A percentile compares a stretch with the other conserved stretches of the same genome.
Evolutionary conservation across 2,329 filamentous ascomycete genomes (phyloP).

Genomic region (Fusarium floridanum): DNA sequence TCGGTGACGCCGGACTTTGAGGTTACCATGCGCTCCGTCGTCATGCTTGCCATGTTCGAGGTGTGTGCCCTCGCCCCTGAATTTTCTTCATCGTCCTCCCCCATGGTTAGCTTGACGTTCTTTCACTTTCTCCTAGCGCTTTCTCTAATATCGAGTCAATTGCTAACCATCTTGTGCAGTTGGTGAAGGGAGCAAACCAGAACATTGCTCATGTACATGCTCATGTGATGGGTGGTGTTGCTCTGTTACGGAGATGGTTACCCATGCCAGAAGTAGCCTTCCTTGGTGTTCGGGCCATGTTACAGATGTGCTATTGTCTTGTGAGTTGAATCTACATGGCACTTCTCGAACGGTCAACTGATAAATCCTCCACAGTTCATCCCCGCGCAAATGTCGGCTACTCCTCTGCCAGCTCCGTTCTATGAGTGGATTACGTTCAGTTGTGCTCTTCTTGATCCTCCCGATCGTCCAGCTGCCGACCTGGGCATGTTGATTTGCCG

Average conservation of each 20-base stretch:
- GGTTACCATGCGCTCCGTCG: constrained; percentile 64
- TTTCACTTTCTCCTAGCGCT: constrained; percentile 9
- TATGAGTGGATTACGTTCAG: constrained; percentile 59
- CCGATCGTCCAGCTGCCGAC: constrained; percentile 56
- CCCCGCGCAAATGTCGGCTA: constrained; percentile 56
- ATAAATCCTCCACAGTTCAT: constrained; percentile 55
- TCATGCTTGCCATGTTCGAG: constrained; percentile 73
- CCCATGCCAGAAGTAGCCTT: constrained; percentile 54
- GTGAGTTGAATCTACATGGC: constrained; percentile 50
- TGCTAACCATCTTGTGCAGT: constrained; percentile 46
- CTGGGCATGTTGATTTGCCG: constrained; percentile 57
- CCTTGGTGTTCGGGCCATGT: constrained; percentile 63
- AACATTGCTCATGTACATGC: constrained; percentile 65
- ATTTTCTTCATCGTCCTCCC: constrained; percentile 4
- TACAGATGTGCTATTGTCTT: constrained; percentile 69
- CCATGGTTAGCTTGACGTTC: constrained; percentile 25
- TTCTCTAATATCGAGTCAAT: neutral
- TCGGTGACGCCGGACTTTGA: constrained; percentile 53
- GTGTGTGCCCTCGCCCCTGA: constrained; percentile 53
- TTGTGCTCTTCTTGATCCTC: constrained; percentile 50
- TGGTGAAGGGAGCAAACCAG: constrained; percentile 61
- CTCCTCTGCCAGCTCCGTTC: constrained; percentile 56
- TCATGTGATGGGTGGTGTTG: constrained; percentile 71
- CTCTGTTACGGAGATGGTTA: constrained; percentile 64
- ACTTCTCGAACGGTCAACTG: constrained; percentile 4